Evolutionary conservation across 2,329 filamentous ascomycete genomes (phyloP).

Genomic region (Lecanoromycetidae sp.): DNA sequence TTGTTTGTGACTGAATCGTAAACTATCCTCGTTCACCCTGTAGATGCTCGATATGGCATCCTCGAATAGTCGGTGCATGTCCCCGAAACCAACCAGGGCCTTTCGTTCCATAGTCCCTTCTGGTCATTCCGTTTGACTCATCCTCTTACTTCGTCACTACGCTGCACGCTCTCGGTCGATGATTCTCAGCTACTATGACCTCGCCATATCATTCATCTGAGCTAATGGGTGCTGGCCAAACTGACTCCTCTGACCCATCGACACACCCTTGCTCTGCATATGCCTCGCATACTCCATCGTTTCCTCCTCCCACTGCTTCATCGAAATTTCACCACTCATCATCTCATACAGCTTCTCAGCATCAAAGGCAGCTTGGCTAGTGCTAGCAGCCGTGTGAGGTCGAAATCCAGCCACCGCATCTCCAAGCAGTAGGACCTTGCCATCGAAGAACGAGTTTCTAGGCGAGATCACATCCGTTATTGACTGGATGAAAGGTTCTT

Average conservation of each 20-base stretch:
- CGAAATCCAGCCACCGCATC: constrained; percentile 35
- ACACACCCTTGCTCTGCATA: constrained; percentile 29
- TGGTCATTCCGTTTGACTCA: neutral
- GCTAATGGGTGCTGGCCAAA: constrained; percentile 26
- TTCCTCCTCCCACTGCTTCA: constrained; percentile 18
- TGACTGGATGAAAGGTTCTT: constrained; percentile 32
- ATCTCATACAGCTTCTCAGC: constrained; percentile 19
- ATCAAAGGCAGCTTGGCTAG: constrained; percentile 29
- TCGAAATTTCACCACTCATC: constrained; percentile 19
- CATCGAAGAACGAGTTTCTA: constrained; percentile 18
- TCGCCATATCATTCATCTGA: constrained; percentile 3
- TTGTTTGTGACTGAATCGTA: too few species aligned
- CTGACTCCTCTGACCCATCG: constrained; percentile 32
- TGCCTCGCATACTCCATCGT: constrained; percentile 19
- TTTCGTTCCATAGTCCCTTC: neutral
- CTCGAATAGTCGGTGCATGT: too few species aligned
- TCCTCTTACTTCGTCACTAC: too few species aligned
- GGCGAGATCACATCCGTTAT: constrained; percentile 31
- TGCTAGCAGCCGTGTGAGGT: constrained; percentile 35
- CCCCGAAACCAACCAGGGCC: neutral
- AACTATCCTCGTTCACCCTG: too few species aligned
- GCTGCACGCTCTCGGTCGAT: too few species aligned
- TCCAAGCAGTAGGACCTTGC: constrained; percentile 32
- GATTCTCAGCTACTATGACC: neutral
- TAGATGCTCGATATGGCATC: too few species aligned